Percentiles rank a stretch among this genome's conserved stretches.
Conservation (phyloP, 2,329 filamentous ascomycete genomes). For the Pyrenophora teres region DNA sequence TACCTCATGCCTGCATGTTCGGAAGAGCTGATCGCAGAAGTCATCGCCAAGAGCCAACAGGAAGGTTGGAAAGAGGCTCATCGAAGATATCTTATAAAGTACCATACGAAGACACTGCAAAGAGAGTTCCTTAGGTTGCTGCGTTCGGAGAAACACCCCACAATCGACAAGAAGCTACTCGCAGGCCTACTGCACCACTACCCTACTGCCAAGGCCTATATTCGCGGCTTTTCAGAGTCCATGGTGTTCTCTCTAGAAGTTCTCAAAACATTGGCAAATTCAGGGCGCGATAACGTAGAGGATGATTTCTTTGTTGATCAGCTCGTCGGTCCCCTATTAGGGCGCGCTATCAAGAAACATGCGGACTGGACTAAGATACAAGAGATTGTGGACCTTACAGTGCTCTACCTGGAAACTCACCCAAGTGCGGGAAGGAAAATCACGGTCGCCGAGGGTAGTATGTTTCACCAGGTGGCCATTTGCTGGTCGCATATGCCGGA, state of each 20-base stretch:
- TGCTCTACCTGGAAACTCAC: slow-evolving; percentile 24
- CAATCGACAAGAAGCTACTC: slow-evolving; percentile 7
- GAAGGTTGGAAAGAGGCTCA: slow-evolving; percentile 10
- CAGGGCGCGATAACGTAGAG: slow-evolving; percentile 1
- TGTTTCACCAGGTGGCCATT: slow-evolving; percentile 25
- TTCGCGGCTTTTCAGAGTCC: slow-evolving; percentile 27
- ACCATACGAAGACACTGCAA: slow-evolving; percentile 25
- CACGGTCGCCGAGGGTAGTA: slow-evolving; percentile 3
- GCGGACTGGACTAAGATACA: slow-evolving; percentile 17
- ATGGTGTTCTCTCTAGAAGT: slow-evolving; percentile 35
- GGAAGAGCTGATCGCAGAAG: slow-evolving; percentile 17
- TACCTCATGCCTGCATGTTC: slow-evolving; percentile 30
- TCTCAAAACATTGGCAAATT: slow-evolving; percentile 16
- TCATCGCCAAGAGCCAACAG: slow-evolving; percentile 7
- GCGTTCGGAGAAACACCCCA: neutral
- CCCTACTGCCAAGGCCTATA: slow-evolving; percentile 9
- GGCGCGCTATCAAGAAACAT: slow-evolving; percentile 25
- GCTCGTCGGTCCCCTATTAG: slow-evolving; percentile 29
- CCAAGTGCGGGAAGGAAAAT: slow-evolving; percentile 13
- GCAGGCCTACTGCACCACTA: slow-evolving; percentile 12
- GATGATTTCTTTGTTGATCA: slow-evolving; percentile 17
- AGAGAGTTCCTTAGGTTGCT: slow-evolving; percentile 16
- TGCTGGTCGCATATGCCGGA: slow-evolving; percentile 33
- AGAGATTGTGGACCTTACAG: slow-evolving; percentile 23
- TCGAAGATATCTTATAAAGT: slow-evolving; percentile 12